phyloP scores from a whole-genome alignment of 1,139 yeast genomes.

The Blastobotrys persicus region DNA sequence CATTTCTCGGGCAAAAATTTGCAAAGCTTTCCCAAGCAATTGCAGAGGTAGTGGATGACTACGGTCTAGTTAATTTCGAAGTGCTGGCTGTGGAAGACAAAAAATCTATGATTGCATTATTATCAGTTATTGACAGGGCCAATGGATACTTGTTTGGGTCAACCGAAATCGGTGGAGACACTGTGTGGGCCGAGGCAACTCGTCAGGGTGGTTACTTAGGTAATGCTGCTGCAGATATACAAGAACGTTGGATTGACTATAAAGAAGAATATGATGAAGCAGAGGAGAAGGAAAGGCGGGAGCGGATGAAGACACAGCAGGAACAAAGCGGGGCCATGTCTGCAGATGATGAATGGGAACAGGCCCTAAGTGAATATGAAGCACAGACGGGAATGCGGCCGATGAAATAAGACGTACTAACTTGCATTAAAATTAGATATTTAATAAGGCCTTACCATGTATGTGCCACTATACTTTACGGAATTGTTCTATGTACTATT shows the following conservation, averaged over 20 bases:
- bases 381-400: constrained; percentile 20
- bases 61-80: constrained; percentile 81
- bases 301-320: constrained; percentile 36
- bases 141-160: constrained; percentile 92
- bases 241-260: constrained; percentile 92
- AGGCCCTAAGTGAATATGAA: constrained; percentile 66
- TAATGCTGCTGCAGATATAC: constrained; percentile 62
- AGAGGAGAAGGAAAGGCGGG: constrained; percentile 52
- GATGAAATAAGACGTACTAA: constrained; percentile 7
- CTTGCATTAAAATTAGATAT: too few species aligned
- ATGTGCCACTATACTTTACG: too few species aligned
- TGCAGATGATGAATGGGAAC: constrained; percentile 72
- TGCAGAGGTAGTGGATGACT: constrained; percentile 82
- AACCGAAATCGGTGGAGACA: constrained; percentile 91
- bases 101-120: constrained; percentile 79
- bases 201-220: constrained; percentile 64
- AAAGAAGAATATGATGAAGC: constrained; percentile 69
- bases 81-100: constrained; percentile 91
- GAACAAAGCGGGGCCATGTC: constrained; percentile 33
- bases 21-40: constrained; percentile 72
- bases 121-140: constrained; percentile 80
- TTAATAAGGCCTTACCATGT: too few species aligned
- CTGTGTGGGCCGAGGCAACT: constrained; percentile 93
- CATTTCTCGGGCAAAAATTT: constrained; percentile 59
- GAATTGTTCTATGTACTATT: too few species aligned